Percentiles rank a stretch among this genome's conserved stretches.
phyloP scores from a whole-genome alignment of 2,329 filamentous ascomycete genomes.

The Cladosporium velox region DNA sequence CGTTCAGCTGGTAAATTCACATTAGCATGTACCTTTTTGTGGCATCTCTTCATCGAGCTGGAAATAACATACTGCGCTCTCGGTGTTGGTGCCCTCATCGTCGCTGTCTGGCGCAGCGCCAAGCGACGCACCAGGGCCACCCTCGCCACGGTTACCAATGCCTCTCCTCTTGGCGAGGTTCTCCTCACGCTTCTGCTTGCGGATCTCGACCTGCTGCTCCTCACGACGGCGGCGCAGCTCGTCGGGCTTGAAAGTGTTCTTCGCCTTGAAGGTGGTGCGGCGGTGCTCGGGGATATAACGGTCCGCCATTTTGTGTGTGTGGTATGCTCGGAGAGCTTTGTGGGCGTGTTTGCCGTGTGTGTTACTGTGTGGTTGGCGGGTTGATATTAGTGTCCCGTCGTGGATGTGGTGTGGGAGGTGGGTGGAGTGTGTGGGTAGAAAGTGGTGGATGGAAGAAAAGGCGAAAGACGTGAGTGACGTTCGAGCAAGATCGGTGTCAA shows the following conservation, averaged over 20 bases:
- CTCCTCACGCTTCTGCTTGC: conserved; percentile 97
- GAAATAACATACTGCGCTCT: conserved; percentile 76
- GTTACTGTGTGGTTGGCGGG: neutral
- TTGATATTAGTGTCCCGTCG: neutral
- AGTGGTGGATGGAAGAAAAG: conserved; percentile 11
- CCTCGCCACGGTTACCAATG: conserved; percentile 73
- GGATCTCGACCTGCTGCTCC: conserved; percentile 98
- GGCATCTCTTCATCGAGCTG: neutral
- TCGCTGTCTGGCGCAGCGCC: conserved; percentile 94
- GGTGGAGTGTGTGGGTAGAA: neutral
- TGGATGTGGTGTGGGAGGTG: neutral
- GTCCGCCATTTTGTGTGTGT: conserved; percentile 75
- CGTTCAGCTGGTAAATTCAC: conserved; percentile 69
- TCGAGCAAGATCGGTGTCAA: conserved; percentile 5
- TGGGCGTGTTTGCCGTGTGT: conserved; percentile 6
- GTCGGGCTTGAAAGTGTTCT: conserved; percentile 98
- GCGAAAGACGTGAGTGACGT: conserved; percentile 13
- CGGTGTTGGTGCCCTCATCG: conserved; percentile 91
- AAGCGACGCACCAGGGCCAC: conserved; percentile 74
- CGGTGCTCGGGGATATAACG: conserved; percentile 99
- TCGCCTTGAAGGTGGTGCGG: conserved; percentile 98
- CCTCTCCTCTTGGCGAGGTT: conserved; percentile 98
- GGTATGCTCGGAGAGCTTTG: conserved; percentile 12
- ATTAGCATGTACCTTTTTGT: conserved; percentile 25
- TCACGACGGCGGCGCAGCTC: conserved; percentile 97